Percentiles rank a stretch among this genome's conserved stretches.
Evolutionary conservation across 495 filamentous ascomycete genomes (phyloP).

Genomic region (Xylaria cubensis): DNA sequence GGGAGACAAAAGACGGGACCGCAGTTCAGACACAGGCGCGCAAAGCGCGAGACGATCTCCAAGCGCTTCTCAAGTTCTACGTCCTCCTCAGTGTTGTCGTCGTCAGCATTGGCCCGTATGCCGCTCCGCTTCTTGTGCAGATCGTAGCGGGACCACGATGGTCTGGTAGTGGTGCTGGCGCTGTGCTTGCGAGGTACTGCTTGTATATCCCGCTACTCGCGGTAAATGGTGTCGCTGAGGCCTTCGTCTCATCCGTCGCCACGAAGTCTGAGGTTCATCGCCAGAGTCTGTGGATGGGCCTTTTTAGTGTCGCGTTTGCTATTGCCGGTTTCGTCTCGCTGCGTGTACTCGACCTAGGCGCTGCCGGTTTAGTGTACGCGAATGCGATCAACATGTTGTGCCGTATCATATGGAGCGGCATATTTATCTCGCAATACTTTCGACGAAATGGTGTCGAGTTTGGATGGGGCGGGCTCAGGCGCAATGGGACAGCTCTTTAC

Average conservation of each 20-base stretch:
- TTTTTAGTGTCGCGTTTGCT: slow-evolving; percentile 76
- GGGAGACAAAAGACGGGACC: slow-evolving; percentile 19
- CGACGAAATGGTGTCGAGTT: slow-evolving; percentile 44
- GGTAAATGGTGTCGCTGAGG: slow-evolving; percentile 89
- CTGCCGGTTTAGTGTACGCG: slow-evolving; percentile 78
- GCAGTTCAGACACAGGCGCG: slow-evolving; percentile 32
- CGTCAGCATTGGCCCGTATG: slow-evolving; percentile 70
- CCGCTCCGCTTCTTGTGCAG: slow-evolving; percentile 72
- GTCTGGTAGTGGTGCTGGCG: slow-evolving; percentile 66
- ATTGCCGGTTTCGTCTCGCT: slow-evolving; percentile 74
- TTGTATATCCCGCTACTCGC: slow-evolving; percentile 93
- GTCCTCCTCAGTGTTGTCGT: slow-evolving; percentile 70
- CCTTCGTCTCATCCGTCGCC: slow-evolving; percentile 88
- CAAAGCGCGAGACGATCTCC: slow-evolving; percentile 55
- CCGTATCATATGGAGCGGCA: slow-evolving; percentile 78
- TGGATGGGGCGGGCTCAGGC: slow-evolving; percentile 33
- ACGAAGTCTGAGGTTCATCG: slow-evolving; percentile 68
- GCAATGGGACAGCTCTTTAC: slow-evolving; percentile 27
- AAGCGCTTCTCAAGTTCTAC: slow-evolving; percentile 66
- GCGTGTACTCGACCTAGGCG: slow-evolving; percentile 68
- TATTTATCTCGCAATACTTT: slow-evolving; percentile 74
- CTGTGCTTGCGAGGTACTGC: slow-evolving; percentile 77
- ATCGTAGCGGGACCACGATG: slow-evolving; percentile 78
- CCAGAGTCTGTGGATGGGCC: slow-evolving; percentile 84
- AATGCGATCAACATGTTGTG: slow-evolving; percentile 87